Percentiles rank a stretch among this genome's conserved stretches.
phyloP scores from a whole-genome alignment of 2,329 filamentous ascomycete genomes.

The Ophiocordyceps robertsii region DNA sequence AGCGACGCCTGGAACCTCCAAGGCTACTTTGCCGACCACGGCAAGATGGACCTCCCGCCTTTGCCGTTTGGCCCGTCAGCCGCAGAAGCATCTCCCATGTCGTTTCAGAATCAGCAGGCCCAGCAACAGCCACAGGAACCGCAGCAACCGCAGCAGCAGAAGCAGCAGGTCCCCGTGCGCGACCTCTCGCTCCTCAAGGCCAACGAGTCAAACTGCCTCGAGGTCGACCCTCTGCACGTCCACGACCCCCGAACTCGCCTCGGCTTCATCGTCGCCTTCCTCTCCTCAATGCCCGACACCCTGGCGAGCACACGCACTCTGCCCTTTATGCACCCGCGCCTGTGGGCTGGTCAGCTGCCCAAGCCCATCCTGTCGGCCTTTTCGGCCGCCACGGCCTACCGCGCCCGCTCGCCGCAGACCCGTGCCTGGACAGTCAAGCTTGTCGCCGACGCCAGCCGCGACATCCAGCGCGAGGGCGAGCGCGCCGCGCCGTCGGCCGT shows the following conservation, averaged over 20 bases:
- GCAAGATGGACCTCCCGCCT: slow-evolving; percentile 18
- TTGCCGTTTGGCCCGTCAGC: slow-evolving; percentile 8
- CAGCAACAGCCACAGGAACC: not conserved
- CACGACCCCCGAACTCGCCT: slow-evolving; percentile 21
- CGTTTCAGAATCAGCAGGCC: slow-evolving; percentile 2
- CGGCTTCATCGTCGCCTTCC: slow-evolving; percentile 18
- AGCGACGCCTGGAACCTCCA: slow-evolving; percentile 14
- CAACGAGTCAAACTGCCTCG: slow-evolving; percentile 7
- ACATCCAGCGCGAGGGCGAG: slow-evolving; percentile 22
- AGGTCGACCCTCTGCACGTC: slow-evolving; percentile 18
- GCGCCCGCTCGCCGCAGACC: slow-evolving; percentile 21
- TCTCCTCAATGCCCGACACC: slow-evolving; percentile 18
- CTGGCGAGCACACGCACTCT: slow-evolving; percentile 23
- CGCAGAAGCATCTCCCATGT: slow-evolving; percentile 1
- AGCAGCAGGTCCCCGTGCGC: slow-evolving; percentile 11
- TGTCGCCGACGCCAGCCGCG: slow-evolving; percentile 21
- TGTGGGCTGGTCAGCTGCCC: slow-evolving; percentile 26
- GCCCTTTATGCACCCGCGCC: slow-evolving; percentile 27
- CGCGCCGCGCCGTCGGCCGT: slow-evolving; percentile 11
- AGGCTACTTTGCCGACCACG: slow-evolving; percentile 7
- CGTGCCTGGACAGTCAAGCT: slow-evolving; percentile 24
- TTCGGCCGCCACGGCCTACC: slow-evolving; percentile 24
- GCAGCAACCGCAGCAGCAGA: slow-evolving; percentile 3
- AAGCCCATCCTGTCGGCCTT: slow-evolving; percentile 25
- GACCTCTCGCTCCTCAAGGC: slow-evolving; percentile 14